Evolutionary conservation across 2,329 filamentous ascomycete species (phyloP).

Genomic region (Endoconidiophora polonica): DNA sequence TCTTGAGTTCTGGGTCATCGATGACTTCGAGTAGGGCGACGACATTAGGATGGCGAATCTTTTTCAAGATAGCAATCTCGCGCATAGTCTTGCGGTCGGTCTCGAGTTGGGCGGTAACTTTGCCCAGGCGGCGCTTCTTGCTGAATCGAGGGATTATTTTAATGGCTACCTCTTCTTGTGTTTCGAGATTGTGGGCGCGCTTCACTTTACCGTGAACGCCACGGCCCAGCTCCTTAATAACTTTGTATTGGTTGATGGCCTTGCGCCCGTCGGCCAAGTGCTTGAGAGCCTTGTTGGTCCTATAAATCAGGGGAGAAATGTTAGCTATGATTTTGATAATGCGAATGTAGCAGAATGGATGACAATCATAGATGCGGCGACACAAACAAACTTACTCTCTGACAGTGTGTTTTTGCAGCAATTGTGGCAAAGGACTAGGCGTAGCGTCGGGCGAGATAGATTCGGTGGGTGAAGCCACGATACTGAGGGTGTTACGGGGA

Average conservation of each 20-base stretch:
- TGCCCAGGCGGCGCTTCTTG: constrained; percentile 80
- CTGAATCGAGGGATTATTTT: constrained; percentile 97
- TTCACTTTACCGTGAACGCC: constrained; percentile 98
- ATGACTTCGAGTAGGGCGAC: constrained; percentile 93
- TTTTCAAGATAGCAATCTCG: constrained; percentile 96
- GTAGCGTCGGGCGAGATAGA: constrained; percentile 32
- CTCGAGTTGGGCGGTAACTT: constrained; percentile 48
- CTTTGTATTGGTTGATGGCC: constrained; percentile 93
- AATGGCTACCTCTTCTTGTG: constrained; percentile 72
- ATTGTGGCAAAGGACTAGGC: constrained; percentile 47
- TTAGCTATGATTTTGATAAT: not conserved
- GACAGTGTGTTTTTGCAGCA: constrained; percentile 54
- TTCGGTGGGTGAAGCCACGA: constrained; percentile 34
- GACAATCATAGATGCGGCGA: not conserved
- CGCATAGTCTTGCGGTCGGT: constrained; percentile 62
- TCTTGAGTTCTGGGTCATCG: constrained; percentile 87
- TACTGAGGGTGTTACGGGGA: constrained; percentile 8
- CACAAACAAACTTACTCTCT: constrained; percentile 47
- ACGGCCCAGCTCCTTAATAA: constrained; percentile 87
- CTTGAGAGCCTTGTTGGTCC: constrained; percentile 77
- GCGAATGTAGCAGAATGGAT: not conserved
- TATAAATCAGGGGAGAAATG: constrained; percentile 19
- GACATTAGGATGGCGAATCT: constrained; percentile 93
- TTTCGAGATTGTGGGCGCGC: constrained; percentile 65
- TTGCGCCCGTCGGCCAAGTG: constrained; percentile 83